A percentile compares a stretch with the other conserved stretches of the same genome.
Conservation (phyloP, 148 eudicot species). For the Rhododendron ovatum region DNA sequence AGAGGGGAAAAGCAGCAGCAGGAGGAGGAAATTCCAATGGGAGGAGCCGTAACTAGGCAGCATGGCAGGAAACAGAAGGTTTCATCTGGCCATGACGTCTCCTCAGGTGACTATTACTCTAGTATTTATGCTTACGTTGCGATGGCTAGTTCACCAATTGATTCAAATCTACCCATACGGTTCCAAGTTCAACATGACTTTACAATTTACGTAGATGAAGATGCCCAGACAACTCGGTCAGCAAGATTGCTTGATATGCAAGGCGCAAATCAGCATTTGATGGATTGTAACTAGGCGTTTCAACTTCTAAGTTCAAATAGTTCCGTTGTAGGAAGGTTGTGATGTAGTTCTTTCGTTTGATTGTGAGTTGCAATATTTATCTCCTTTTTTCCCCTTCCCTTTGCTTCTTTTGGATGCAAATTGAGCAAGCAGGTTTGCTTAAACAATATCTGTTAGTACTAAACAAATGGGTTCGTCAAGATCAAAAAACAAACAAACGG, state of each 20-base stretch:
- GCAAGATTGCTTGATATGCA: neutral
- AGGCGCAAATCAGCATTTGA: neutral
- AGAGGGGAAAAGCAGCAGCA: conserved; percentile 7
- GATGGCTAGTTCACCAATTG: neutral
- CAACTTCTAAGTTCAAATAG: neutral
- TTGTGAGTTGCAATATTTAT: neutral
- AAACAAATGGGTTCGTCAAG: neutral
- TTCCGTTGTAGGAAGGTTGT: neutral
- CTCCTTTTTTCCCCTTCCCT: neutral
- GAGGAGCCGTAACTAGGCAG: conserved; percentile 10
- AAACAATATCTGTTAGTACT: neutral
- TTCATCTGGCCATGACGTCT: neutral
- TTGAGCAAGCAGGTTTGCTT: neutral
- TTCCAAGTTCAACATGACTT: neutral
- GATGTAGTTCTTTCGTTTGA: neutral
- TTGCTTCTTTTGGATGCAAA: neutral
- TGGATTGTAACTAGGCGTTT: neutral
- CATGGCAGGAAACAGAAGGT: conserved; percentile 16
- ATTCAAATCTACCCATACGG: neutral
- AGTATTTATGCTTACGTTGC: neutral
- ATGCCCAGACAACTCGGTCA: neutral
- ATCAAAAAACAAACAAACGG: neutral
- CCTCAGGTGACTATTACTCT: neutral
- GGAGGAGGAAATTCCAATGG: neutral
- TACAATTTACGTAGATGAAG: neutral